Evolutionary conservation across 2,329 filamentous ascomycete species (phyloP).

Genomic region (Boeremia lycopersici): DNA sequence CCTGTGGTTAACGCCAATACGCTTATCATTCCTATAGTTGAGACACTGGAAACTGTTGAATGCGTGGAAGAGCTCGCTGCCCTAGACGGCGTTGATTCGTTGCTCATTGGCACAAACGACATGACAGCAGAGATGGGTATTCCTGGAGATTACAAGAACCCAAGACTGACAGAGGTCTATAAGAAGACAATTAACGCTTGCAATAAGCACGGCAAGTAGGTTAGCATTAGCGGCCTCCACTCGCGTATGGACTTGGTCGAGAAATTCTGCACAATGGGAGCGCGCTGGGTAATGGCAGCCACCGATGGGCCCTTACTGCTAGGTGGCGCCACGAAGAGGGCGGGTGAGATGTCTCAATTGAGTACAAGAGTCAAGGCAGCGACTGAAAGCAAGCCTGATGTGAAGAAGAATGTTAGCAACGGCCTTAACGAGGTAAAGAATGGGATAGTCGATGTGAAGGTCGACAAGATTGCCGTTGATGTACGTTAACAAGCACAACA

Average conservation of each 20-base stretch:
- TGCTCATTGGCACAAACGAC: slow-evolving; percentile 55
- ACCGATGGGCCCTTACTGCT: slow-evolving; percentile 47
- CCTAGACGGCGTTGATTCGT: slow-evolving; percentile 51
- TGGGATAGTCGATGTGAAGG: background rate
- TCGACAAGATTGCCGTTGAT: background rate
- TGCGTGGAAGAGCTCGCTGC: slow-evolving; percentile 50
- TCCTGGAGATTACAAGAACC: slow-evolving; percentile 49
- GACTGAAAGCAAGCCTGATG: background rate
- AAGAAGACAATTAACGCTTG: slow-evolving; percentile 40
- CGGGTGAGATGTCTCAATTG: slow-evolving; percentile 28
- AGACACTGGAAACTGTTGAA: slow-evolving; percentile 49
- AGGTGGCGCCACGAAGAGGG: slow-evolving; percentile 45
- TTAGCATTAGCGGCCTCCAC: slow-evolving; percentile 52
- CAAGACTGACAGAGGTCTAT: slow-evolving; percentile 8
- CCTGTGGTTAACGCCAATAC: background rate
- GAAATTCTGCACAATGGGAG: slow-evolving; percentile 49
- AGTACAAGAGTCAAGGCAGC: slow-evolving; percentile 14
- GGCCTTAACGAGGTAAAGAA: background rate
- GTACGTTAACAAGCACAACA: background rate
- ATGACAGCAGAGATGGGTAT: slow-evolving; percentile 53
- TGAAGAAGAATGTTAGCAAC: background rate
- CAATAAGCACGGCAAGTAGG: slow-evolving; percentile 47
- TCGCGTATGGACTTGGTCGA: slow-evolving; percentile 51
- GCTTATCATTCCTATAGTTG: slow-evolving; percentile 52
- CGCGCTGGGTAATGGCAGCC: slow-evolving; percentile 48